Conservation (phyloP, 2,329 filamentous ascomycete species). For the Fusarium irregulare region DNA sequence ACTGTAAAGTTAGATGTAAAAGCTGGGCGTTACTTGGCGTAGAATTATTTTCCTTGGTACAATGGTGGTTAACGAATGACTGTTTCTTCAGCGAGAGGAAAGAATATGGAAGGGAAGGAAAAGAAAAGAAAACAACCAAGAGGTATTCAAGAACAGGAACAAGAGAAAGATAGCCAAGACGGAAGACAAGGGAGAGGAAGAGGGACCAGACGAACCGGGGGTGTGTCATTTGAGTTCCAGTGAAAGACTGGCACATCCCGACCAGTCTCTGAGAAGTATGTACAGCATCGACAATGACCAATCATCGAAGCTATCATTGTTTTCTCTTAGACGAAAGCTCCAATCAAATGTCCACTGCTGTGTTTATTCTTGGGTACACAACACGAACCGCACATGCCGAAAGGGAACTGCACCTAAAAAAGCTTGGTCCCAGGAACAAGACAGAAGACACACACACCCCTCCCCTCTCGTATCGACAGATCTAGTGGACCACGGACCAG, state of each 20-base stretch:
- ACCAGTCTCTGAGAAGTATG: slow-evolving; percentile 28
- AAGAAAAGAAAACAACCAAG: slow-evolving; percentile 18
- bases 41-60: not conserved
- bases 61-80: slow-evolving; percentile 24
- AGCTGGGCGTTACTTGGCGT: slow-evolving; percentile 17
- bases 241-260: slow-evolving; percentile 26
- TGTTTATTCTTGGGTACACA: slow-evolving; percentile 21
- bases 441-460: not conserved
- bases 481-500: slow-evolving; percentile 20
- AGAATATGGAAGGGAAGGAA: slow-evolving; percentile 17
- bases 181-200: slow-evolving; percentile 25
- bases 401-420: not conserved
- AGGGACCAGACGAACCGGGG: slow-evolving; percentile 1
- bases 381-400: slow-evolving; percentile 16
- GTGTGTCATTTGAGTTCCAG: slow-evolving; percentile 31
- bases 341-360: not conserved
- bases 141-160: slow-evolving; percentile 30
- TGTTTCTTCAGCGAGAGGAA: slow-evolving; percentile 13
- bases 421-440: slow-evolving; percentile 10
- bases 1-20: slow-evolving; percentile 1
- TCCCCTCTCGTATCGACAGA: slow-evolving; percentile 32
- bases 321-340: not conserved
- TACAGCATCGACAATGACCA: not conserved
- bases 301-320: not conserved
- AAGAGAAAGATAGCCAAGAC: slow-evolving; percentile 13